Conservation (phyloP, 1,284 basidiomycete genomes). For the Albatrellus sp. region DNA sequence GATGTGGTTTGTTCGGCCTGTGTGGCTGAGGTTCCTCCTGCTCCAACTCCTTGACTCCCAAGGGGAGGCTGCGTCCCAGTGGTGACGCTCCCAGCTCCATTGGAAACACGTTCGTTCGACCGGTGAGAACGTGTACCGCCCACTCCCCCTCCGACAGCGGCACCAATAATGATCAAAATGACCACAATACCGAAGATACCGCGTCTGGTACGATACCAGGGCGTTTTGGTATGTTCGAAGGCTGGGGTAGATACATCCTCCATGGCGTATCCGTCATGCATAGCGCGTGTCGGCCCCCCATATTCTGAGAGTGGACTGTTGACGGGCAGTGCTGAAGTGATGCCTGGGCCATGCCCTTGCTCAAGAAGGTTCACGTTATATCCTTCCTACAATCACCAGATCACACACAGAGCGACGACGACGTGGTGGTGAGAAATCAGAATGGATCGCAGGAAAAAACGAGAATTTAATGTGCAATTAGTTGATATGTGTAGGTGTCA, state of each 20-base stretch:
- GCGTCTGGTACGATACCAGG: slow-evolving; percentile 23
- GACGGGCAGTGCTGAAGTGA: slow-evolving; percentile 10
- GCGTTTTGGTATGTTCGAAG: slow-evolving; percentile 8
- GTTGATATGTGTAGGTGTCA: background rate
- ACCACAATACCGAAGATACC: slow-evolving; percentile 27
- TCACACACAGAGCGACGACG: background rate
- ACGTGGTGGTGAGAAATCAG: background rate
- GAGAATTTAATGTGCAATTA: background rate
- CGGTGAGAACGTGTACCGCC: slow-evolving; percentile 31
- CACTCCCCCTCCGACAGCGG: slow-evolving; percentile 48
- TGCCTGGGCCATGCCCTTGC: slow-evolving; percentile 9
- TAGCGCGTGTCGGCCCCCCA: slow-evolving; percentile 8
- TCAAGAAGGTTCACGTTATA: slow-evolving; percentile 39
- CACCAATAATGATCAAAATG: slow-evolving; percentile 33
- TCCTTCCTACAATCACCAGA: slow-evolving; percentile 26
- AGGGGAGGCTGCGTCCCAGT: no score
- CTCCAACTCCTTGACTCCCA: no score
- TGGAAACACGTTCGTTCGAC: slow-evolving; percentile 9
- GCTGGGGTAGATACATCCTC: slow-evolving; percentile 6
- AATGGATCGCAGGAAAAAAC: background rate
- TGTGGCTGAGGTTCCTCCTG: no score
- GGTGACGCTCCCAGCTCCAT: no score
- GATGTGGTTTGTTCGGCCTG: no score
- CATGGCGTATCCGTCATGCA: slow-evolving; percentile 6
- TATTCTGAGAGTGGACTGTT: slow-evolving; percentile 9